Conservation (phyloP, 805 yeast genomes). For the Candida silvicultrix region DNA sequence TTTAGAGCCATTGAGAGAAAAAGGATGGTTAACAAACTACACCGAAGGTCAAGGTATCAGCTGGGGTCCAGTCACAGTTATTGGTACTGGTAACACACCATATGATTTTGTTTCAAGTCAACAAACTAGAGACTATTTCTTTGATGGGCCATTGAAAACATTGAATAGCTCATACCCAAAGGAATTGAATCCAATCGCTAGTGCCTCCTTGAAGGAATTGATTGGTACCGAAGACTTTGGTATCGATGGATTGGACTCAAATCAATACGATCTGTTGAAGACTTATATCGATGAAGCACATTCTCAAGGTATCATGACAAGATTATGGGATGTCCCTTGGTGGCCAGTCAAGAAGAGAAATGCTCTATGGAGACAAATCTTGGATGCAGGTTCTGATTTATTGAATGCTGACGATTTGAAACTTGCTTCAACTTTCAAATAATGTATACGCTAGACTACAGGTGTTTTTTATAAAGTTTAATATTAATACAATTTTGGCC, state of each 20-base stretch:
- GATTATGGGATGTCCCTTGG: constrained; percentile 69
- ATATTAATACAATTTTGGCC: too few species aligned
- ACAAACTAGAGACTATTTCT: constrained; percentile 34
- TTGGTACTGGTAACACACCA: constrained; percentile 70
- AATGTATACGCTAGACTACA: constrained; percentile 1
- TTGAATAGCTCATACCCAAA: constrained; percentile 20
- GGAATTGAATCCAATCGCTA: constrained; percentile 31
- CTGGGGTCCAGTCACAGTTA: constrained; percentile 54
- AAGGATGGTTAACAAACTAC: constrained; percentile 45
- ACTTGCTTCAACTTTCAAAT: constrained; percentile 23
- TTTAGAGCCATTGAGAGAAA: constrained; percentile 44
- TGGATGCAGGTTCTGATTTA: constrained; percentile 47
- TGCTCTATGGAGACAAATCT: constrained; percentile 43
- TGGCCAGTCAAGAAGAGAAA: constrained; percentile 55
- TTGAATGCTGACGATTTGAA: constrained; percentile 61
- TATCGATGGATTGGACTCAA: constrained; percentile 27
- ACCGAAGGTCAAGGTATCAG: constrained; percentile 27
- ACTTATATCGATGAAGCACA: constrained; percentile 37
- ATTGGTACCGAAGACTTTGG: constrained; percentile 11
- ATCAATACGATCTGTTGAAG: constrained; percentile 30
- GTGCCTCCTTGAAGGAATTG: constrained; percentile 35
- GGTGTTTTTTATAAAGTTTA: too few species aligned
- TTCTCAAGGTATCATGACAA: constrained; percentile 41
- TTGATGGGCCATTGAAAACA: constrained; percentile 43
- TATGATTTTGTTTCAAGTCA: constrained; percentile 24